A percentile compares a stretch with the other conserved stretches of the same genome.
Conservation (phyloP, 2,329 filamentous ascomycete genomes). For the Aspergillaceae sp. region DNA sequence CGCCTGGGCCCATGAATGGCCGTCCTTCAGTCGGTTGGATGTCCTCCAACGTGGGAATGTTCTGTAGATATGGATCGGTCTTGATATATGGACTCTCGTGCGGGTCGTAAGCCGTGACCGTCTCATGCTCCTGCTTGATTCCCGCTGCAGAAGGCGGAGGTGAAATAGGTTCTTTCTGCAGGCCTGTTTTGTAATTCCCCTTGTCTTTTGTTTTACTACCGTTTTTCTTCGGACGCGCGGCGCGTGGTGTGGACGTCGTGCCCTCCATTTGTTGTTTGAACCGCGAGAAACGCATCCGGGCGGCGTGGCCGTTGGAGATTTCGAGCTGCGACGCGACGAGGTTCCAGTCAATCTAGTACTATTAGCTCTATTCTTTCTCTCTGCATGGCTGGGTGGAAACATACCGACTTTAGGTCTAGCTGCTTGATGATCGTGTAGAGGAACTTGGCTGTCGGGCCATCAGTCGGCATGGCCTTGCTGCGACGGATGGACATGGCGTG, state of each 20-base stretch:
- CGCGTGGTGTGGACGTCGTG: slow-evolving; percentile 16
- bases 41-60: slow-evolving; percentile 1
- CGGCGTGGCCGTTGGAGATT: slow-evolving; percentile 50
- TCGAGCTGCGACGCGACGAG: slow-evolving; percentile 41
- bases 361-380: slow-evolving; percentile 1
- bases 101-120: slow-evolving; percentile 1
- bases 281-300: slow-evolving; percentile 49
- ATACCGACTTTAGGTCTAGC: slow-evolving; percentile 44
- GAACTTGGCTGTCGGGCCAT: slow-evolving; percentile 43
- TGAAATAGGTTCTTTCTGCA: slow-evolving; percentile 5
- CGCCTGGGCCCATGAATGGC: too few relatives aligned
- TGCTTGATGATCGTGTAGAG: slow-evolving; percentile 50
- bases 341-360: slow-evolving; percentile 45
- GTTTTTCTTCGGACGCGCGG: slow-evolving; percentile 13
- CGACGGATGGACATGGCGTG: slow-evolving; percentile 28
- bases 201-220: slow-evolving; percentile 6
- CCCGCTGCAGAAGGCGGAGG: slow-evolving; percentile 4
- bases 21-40: background rate
- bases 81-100: slow-evolving; percentile 15
- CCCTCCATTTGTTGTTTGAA: slow-evolving; percentile 48
- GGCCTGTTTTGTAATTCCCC: slow-evolving; percentile 8
- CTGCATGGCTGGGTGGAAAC: slow-evolving; percentile 8
- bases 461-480: slow-evolving; percentile 39
- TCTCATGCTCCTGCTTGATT: slow-evolving; percentile 7
- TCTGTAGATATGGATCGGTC: slow-evolving; percentile 10